Percentiles rank a stretch among this genome's conserved stretches.
phyloP scores from a whole-genome alignment of 1,284 basidiomycete species.

The Melampsora abietis-canadensis region DNA sequence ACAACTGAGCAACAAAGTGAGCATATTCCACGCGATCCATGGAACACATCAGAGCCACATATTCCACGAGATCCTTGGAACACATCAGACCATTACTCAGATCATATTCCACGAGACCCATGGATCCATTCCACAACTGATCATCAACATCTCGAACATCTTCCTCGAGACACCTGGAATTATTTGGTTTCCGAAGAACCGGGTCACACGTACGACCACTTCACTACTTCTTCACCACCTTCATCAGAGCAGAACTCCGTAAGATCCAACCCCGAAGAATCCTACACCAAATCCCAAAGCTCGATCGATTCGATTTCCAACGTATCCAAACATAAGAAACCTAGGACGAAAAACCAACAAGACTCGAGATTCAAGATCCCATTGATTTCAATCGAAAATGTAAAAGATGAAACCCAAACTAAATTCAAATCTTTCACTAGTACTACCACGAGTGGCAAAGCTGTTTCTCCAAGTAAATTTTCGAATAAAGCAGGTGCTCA shows the following conservation, averaged over 20 bases:
- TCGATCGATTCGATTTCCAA: background rate
- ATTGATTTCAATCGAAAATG: background rate
- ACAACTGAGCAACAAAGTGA: no score
- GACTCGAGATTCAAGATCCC: background rate
- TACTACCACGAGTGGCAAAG: no score
- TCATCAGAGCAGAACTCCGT: no score
- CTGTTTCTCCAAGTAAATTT: background rate
- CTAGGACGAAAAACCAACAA: background rate
- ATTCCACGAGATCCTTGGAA: constrained; percentile 31
- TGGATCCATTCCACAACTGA: background rate
- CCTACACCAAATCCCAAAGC: no score
- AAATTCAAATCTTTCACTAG: background rate
- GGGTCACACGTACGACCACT: no score
- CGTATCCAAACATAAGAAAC: background rate
- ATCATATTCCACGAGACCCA: background rate
- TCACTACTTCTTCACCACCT: no score
- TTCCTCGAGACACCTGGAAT: background rate
- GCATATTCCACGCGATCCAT: constrained; percentile 22
- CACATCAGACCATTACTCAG: background rate
- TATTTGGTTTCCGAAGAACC: background rate
- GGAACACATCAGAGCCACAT: background rate
- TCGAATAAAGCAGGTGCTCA: background rate
- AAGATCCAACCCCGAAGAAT: no score
- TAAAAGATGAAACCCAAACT: background rate
- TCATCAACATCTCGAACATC: background rate